Evolutionary conservation across 2,329 filamentous ascomycete species (phyloP).

Genomic region (Tolypocladium guangdongense): DNA sequence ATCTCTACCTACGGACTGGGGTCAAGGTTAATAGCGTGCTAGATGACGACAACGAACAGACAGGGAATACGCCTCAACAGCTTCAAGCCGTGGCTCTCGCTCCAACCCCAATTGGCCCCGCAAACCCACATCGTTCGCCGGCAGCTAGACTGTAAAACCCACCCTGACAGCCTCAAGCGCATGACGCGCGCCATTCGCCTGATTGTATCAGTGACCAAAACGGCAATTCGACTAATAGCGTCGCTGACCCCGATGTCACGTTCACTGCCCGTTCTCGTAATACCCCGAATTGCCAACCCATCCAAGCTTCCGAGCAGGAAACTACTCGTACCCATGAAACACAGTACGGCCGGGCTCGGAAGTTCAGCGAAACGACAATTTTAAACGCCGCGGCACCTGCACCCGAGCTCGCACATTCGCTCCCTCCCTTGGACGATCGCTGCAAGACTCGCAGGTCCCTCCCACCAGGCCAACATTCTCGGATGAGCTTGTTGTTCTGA

Average conservation of each 20-base stretch:
- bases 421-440: not conserved
- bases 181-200: not conserved
- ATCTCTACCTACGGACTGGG: not conserved
- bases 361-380: not conserved
- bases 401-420: not conserved
- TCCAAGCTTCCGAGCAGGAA: not conserved
- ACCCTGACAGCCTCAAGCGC: not conserved
- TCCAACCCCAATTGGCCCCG: not conserved
- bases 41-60: not conserved
- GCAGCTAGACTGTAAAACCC: not conserved
- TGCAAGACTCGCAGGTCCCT: not conserved
- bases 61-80: not conserved
- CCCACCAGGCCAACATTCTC: not conserved
- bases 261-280: not conserved
- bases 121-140: not conserved
- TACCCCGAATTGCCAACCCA: not conserved
- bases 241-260: not conserved
- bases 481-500: not conserved
- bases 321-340: not conserved
- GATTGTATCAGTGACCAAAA: not conserved
- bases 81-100: not conserved
- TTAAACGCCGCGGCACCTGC: not conserved
- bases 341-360: not conserved
- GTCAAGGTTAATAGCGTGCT: not conserved
- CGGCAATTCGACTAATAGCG: not conserved